These are phyloP conservation scores for Pelargonium cotyledonis DNA, from an alignment of 441 rosid genomes.

Conservation along the genomic window DNA sequence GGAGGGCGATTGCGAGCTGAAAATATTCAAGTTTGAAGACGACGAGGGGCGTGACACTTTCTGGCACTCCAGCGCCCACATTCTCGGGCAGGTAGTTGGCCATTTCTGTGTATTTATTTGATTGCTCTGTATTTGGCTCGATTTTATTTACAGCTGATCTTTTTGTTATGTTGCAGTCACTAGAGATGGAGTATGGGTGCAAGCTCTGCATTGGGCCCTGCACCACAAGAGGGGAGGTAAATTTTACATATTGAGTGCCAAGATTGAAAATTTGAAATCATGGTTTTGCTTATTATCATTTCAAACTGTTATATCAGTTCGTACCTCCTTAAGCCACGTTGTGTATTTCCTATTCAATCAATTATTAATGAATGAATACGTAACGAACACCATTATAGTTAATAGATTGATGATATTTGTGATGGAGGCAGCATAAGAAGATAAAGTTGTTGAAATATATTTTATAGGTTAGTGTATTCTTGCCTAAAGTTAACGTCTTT, in stretches of 20 bases:
- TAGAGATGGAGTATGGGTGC: slow-evolving; percentile 84
- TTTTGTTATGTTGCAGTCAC: slow-evolving; percentile 41
- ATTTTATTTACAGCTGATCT: slow-evolving; percentile 9
- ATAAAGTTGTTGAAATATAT: neutral
- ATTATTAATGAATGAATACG: neutral
- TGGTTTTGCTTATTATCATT: neutral
- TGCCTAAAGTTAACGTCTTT: neutral
- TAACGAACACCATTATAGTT: neutral
- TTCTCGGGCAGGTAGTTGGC: slow-evolving; percentile 78
- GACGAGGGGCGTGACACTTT: slow-evolving; percentile 93
- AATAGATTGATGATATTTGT: neutral
- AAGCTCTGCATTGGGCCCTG: slow-evolving; percentile 96
- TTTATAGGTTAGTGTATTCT: neutral
- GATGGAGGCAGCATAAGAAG: neutral
- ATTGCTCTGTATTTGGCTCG: slow-evolving; percentile 9
- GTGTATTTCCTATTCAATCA: neutral
- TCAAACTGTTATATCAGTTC: neutral
- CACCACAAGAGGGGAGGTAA: slow-evolving; percentile 99
- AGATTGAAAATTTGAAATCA: neutral
- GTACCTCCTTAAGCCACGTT: neutral
- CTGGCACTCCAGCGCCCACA: slow-evolving; percentile 99
- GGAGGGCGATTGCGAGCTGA: slow-evolving; percentile 71
- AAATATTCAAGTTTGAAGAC: slow-evolving; percentile 61
- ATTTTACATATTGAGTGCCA: neutral
- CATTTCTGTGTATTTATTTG: neutral